Evolutionary conservation across 148 eudicot species (phyloP), one percentile per base, ranked within the genome.

Genomic region (Polygonum aviculare): DNA sequence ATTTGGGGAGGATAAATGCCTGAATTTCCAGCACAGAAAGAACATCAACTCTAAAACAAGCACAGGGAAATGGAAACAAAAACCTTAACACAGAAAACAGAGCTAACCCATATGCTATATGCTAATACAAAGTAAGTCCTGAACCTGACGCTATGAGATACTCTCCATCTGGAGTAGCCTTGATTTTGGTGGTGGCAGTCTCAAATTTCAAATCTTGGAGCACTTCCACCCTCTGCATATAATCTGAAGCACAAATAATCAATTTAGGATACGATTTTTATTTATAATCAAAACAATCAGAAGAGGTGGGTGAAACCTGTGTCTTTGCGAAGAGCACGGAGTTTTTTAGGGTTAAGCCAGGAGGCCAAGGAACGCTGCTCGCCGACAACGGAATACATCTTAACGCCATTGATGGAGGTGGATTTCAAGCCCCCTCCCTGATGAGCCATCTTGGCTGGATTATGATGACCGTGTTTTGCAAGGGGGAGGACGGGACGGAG

Each of bases 1-100:
- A 95, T 84, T 81, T 92, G 97, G 33, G 98, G 98, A 57, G 98
- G 98, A 70, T 94, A 90, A 74, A 90, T 95, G 76, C 98, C 97
- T 94, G 73, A n/a, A 72, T 77, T 39, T 41, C 19, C 72, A 74
- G 62, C 35, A 79, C 19, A 19, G 8, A 9, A 75, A 15, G 73
- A 36, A 60, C 72, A 76, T 57, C 48, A 19, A 0, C 49, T 36
- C 55, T 36, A 9, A 41, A 59, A 59, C 12, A 57, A 57, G 63
- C 72, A 12, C 16, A 10, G 54, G 41, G 60, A 40, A 12, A 16
- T 26, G 16, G 72, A 73, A 59, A 67, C 33, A 50, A 22, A 50
- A 22, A 19, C 47, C 72, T 63, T 18, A 12, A 36, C 3, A 15
- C 22, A 35, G 47, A 48, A 19, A 40, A 41, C 15, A 16, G 35